These are phyloP conservation scores for Daldinia grandis DNA, from an alignment of 495 filamentous ascomycete genomes.

Conservation along the genomic window DNA sequence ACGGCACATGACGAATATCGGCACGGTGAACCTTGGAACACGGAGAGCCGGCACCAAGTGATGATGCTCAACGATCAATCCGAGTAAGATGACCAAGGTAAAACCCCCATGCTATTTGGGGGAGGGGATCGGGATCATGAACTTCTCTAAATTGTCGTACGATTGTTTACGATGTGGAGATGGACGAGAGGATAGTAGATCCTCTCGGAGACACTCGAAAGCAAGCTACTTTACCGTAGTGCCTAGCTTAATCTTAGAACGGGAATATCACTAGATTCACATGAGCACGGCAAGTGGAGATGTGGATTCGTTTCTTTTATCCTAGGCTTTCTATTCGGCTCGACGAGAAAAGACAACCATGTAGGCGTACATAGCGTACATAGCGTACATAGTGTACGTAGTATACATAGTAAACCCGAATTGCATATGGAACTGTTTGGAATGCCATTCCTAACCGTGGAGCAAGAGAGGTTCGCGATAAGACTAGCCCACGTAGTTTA, in stretches of 20 bases:
- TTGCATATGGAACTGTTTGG: slow-evolving; percentile 23
- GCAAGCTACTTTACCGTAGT: slow-evolving; percentile 32
- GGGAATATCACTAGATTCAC: slow-evolving; percentile 36
- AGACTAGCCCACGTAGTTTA: slow-evolving; percentile 16
- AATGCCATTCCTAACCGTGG: slow-evolving; percentile 34
- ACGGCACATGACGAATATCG: slow-evolving; percentile 37
- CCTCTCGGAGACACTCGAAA: slow-evolving; percentile 34
- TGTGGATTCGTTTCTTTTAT: slow-evolving; percentile 7
- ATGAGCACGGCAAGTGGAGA: slow-evolving; percentile 40
- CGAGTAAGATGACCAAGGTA: slow-evolving; percentile 30
- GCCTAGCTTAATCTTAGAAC: slow-evolving; percentile 33
- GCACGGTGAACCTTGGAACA: slow-evolving; percentile 35
- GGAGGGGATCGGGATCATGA: slow-evolving; percentile 31
- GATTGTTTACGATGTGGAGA: slow-evolving; percentile 81
- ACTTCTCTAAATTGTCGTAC: slow-evolving; percentile 61
- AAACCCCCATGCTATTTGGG: slow-evolving; percentile 32
- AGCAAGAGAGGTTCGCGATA: slow-evolving; percentile 22
- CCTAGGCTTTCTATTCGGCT: slow-evolving; percentile 16
- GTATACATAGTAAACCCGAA: slow-evolving; percentile 22
- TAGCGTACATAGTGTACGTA: too few relatives aligned
- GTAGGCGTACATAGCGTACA: slow-evolving; percentile 6
- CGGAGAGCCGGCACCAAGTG: slow-evolving; percentile 28
- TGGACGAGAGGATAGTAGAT: slow-evolving; percentile 52
- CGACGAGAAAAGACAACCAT: not conserved
- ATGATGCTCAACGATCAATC: slow-evolving; percentile 29